A percentile compares a stretch with the other conserved stretches of the same genome.
Evolutionary conservation across 495 filamentous ascomycete genomes (phyloP).

Genomic region (Amniculicola lignicola): DNA sequence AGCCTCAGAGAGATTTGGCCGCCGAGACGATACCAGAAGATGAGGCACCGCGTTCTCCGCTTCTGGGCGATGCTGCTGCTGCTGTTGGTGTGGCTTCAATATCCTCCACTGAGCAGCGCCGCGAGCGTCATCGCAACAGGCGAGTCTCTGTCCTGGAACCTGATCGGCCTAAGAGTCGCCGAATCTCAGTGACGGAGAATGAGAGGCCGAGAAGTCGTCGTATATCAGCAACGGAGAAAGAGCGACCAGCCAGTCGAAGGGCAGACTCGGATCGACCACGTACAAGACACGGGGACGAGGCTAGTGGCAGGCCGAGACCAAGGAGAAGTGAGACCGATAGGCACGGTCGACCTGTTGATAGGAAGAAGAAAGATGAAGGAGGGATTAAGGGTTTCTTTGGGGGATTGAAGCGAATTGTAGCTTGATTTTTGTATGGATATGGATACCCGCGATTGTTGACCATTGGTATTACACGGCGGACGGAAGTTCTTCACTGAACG

Average conservation of each 20-base stretch:
- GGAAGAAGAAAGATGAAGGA: constrained; percentile 32
- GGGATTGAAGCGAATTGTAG: constrained; percentile 30
- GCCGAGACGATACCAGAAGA: not conserved
- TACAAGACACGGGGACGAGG: constrained; percentile 1
- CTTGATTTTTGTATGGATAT: not conserved
- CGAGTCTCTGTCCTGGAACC: constrained; percentile 17
- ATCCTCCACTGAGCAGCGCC: constrained; percentile 20
- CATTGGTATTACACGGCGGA: not conserved
- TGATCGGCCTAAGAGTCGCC: constrained; percentile 10
- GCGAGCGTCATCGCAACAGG: constrained; percentile 1
- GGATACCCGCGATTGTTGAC: constrained; percentile 1
- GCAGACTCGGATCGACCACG: constrained; percentile 23
- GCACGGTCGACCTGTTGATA: constrained; percentile 6
- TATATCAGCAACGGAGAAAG: constrained; percentile 19
- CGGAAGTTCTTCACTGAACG: constrained; percentile 21
- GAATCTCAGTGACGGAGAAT: constrained; percentile 5
- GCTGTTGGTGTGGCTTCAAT: constrained; percentile 18
- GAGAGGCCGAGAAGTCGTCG: constrained; percentile 17
- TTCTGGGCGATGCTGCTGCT: constrained; percentile 20
- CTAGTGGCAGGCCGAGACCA: not conserved
- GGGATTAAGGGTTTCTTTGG: constrained; percentile 25
- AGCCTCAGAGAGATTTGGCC: not conserved
- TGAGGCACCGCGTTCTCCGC: not conserved
- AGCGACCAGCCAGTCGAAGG: constrained; percentile 17
- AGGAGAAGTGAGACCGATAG: constrained; percentile 13